Evolutionary conservation across 495 filamentous ascomycete species (phyloP).

Genomic region (Penicillium riverlandense): DNA sequence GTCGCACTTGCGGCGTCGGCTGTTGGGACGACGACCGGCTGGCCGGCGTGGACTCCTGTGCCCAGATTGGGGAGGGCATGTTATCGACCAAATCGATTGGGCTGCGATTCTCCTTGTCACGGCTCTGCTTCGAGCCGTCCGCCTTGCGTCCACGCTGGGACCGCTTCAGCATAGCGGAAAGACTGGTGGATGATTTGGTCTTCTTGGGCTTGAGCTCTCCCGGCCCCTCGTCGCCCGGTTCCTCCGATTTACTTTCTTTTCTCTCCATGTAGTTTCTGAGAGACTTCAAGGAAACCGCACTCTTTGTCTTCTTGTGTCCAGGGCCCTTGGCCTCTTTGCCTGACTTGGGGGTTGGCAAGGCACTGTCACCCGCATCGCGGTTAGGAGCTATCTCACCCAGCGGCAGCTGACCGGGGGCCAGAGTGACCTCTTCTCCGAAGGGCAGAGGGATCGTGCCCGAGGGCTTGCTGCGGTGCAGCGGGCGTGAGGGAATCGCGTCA

Average conservation of each 20-base stretch:
- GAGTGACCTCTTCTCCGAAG: conserved; percentile 19
- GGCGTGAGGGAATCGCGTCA: conserved; percentile 18
- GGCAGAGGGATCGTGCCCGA: conserved; percentile 12
- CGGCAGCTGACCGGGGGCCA: conserved; percentile 21
- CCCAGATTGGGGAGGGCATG: conserved; percentile 67
- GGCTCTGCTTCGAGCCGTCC: conserved; percentile 40
- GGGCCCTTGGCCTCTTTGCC: conserved; percentile 24
- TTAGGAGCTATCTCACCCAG: conserved; percentile 35
- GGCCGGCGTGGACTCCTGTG: conserved; percentile 53
- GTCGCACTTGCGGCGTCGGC: conserved; percentile 30
- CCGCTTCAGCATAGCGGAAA: conserved; percentile 49
- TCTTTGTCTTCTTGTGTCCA: conserved; percentile 58
- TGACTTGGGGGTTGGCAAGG: conserved; percentile 11
- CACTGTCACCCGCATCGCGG: conserved; percentile 23
- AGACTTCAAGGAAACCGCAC: conserved; percentile 59
- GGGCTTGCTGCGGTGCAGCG: conserved; percentile 10
- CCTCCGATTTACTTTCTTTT: conserved; percentile 41
- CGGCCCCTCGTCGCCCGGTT: conserved; percentile 21
- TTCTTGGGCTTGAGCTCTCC: conserved; percentile 60
- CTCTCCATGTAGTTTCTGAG: conserved; percentile 49
- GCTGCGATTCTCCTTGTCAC: conserved; percentile 70
- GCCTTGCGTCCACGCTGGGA: conserved; percentile 36
- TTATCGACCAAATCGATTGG: conserved; percentile 39
- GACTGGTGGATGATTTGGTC: conserved; percentile 74
- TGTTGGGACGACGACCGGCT: conserved; percentile 28